Evolutionary conservation across 805 yeast genomes (phyloP), one percentile per base, ranked within the genome.

Genomic region (Candida corydali): DNA sequence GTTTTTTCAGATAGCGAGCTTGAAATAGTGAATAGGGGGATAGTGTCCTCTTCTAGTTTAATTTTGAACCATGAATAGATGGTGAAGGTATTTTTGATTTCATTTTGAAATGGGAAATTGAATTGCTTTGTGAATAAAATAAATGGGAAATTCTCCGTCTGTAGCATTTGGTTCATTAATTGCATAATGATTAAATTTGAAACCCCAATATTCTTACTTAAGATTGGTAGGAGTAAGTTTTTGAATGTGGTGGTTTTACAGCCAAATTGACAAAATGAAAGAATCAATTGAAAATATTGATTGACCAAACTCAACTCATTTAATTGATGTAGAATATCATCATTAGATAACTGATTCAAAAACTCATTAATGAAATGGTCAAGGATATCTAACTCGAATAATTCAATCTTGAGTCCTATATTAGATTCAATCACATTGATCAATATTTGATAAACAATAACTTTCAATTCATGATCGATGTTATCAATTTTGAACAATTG

Each of bases 21-120:
- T 3, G 65, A 48, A 8, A 65, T 39, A 30, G 50, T 45, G 30
- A 65, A 49, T 17, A 65, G 42, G 2, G 52, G 42, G 2, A 51
- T 26, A 2, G 45, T 32, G 12, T 45, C 45, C 5, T 51, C 47
- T 11, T 35, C 19, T 23, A 42, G 40, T 26, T 45, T 52, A 19
- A 67, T 33, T 38, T 63, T 64, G 35, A 69, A 55, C 75, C 74
- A 69, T 6, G 65, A 44, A 26, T 63, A 66, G 10, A 70, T 44
- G 0, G 74, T 52, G 34, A 69, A 59, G 18, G 50, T 36, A 24
- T 49, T 54, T 46, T 33, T 41, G 10, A 36, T 25, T 2, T 35
- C 36, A 30, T 40, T 36, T 23, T 35, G 34, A 6, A 36, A 32
- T 10, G 47, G 44, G 26, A 43, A 41, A 34, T 41, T 32, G 3